Evolutionary conservation across 2,329 filamentous ascomycete species (phyloP), one percentile per base, ranked within the genome.

Genomic region (Ascochyta fabae): DNA sequence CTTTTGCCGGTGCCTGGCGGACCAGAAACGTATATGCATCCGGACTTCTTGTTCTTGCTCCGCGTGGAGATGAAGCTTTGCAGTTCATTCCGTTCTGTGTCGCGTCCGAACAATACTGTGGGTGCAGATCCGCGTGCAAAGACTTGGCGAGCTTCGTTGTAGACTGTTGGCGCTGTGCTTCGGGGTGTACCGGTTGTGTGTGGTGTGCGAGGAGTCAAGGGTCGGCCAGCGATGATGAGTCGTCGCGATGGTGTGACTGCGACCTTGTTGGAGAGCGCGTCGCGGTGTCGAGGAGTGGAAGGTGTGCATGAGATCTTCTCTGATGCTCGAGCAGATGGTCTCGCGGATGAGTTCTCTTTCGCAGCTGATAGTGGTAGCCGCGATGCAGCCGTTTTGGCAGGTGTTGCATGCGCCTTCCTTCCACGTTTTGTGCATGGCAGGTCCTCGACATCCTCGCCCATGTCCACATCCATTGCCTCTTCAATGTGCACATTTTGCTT

Each of bases 1-100:
- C 93, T 98, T 79, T 99, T 99, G 50, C 95, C 95, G 0, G 95
- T 99, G 10, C 95, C 95, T 2, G 95, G 95, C 4, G 95, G 95
- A 0, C 95, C 95, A 66, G 93, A 97, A 64, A 99, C 89, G 72
- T 99, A 99, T 47, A 96, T 84, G 71, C 94, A 98, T 48, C 93
- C 92, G 48, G 88, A 87, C 3, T 83, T 84, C 10, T 80, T 81
- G 16, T 84, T 75, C 8, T 84, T 80, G 5, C 88, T 79, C 64
- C 87, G 86, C 46, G 84, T 83, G 35, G 84, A 79, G 46, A 97
- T 82, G 70, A 96, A 97, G 0, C 71, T 75, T 12, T 80, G 79
- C 31, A 98, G 79, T 61, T 92, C 87, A 13, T 82, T 79, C 80
- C 69, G 84, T 75, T 90, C 85, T 45, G 76, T 78, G 27, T 96